These are phyloP conservation scores for Scheffersomyces lignicola DNA, from an alignment of 1,139 yeast species.

Conservation along the genomic window DNA sequence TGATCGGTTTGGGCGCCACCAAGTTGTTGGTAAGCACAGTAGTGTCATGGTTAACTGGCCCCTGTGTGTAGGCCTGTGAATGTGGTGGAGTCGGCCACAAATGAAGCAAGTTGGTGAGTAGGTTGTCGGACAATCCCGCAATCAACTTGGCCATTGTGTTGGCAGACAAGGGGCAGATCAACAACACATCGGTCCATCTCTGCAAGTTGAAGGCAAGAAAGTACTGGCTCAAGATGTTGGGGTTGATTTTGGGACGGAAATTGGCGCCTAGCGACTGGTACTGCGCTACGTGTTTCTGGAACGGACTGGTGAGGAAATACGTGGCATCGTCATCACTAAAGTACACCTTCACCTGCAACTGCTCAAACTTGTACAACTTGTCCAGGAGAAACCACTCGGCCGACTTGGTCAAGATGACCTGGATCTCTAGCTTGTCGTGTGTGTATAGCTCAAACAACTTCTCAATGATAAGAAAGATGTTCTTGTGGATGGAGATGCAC, in stretches of 20 bases:
- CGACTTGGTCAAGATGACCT: constrained; percentile 26
- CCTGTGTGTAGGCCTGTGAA: constrained; percentile 5
- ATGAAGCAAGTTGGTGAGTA: constrained; percentile 26
- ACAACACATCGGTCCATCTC: constrained; percentile 34
- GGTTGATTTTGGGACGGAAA: constrained; percentile 6
- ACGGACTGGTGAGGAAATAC: constrained; percentile 17
- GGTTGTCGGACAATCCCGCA: constrained; percentile 28
- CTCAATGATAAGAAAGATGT: constrained; percentile 26
- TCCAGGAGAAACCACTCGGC: constrained; percentile 30
- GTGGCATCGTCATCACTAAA: constrained; percentile 25
- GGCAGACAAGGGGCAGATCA: constrained; percentile 31
- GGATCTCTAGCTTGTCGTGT: constrained; percentile 24
- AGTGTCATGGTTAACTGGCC: constrained; percentile 14
- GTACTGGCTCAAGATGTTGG: constrained; percentile 17
- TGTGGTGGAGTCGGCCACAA: constrained; percentile 25
- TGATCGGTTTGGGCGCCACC: constrained; percentile 24
- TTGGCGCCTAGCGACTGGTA: constrained; percentile 10
- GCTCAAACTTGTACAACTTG: constrained; percentile 24
- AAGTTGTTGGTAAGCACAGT: constrained; percentile 22
- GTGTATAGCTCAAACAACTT: constrained; percentile 28
- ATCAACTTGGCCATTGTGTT: constrained; percentile 30
- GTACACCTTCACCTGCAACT: constrained; percentile 30
- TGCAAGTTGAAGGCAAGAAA: constrained; percentile 22
- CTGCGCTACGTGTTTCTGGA: constrained; percentile 13
- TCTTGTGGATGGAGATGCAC: constrained; percentile 26